Conservation (phyloP, 768 basidiomycete species). For the Suillus discolor region DNA sequence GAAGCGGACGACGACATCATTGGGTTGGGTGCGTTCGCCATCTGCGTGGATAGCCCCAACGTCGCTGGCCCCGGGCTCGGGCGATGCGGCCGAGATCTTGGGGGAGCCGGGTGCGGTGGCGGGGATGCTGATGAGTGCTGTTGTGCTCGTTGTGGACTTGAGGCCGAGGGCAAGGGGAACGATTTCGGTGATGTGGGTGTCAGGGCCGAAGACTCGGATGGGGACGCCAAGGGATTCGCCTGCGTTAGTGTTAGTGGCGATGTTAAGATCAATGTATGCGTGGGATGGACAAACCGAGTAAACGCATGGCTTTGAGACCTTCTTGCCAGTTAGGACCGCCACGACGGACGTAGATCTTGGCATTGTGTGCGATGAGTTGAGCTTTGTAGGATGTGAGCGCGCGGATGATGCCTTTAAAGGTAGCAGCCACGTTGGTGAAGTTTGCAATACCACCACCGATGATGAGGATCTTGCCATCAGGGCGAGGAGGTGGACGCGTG, state of each 20-base stretch:
- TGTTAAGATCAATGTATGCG: background rate
- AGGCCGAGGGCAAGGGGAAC: constrained; percentile 96
- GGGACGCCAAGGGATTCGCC: constrained; percentile 95
- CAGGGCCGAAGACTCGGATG: constrained; percentile 96
- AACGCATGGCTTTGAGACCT: constrained; percentile 96
- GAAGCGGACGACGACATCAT: constrained; percentile 92
- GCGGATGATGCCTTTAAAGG: constrained; percentile 99
- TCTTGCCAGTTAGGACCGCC: constrained; percentile 99
- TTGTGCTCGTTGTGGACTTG: constrained; percentile 39
- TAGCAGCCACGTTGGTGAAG: constrained; percentile 99
- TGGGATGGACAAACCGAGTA: constrained; percentile 56
- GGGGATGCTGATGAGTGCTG: constrained; percentile 38
- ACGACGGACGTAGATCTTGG: constrained; percentile 96
- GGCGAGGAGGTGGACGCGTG: constrained; percentile 81
- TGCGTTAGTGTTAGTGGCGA: background rate
- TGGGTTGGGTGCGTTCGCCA: constrained; percentile 79
- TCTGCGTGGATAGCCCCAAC: constrained; percentile 77
- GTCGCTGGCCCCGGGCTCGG: constrained; percentile 43
- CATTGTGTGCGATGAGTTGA: constrained; percentile 70
- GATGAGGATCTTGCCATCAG: constrained; percentile 97
- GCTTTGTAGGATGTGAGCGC: constrained; percentile 93
- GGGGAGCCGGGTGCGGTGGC: constrained; percentile 52
- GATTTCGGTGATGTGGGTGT: constrained; percentile 98
- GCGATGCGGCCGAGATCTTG: constrained; percentile 21
- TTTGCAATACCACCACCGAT: constrained; percentile 99